Evolutionary conservation across 306 rosid genomes (phyloP).

Genomic region (Oemleria cerasiformis): DNA sequence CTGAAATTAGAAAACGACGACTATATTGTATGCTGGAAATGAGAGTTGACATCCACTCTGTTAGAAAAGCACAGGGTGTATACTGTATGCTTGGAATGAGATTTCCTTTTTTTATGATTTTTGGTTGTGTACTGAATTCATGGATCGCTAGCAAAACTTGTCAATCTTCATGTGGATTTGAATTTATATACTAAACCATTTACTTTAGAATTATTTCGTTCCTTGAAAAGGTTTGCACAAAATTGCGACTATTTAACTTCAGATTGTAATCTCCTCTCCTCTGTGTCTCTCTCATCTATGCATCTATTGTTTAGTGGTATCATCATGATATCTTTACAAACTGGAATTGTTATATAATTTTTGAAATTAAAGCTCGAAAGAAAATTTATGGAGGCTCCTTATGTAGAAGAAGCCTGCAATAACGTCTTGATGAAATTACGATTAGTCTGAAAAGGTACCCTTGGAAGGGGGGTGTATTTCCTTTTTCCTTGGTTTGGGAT

Average conservation of each 20-base stretch:
- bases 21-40: background rate
- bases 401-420: background rate
- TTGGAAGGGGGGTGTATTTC: background rate
- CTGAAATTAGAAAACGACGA: background rate
- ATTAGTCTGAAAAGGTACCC: background rate
- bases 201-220: background rate
- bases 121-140: background rate
- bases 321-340: background rate
- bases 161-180: conserved; percentile 2
- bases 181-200: background rate
- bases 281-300: background rate
- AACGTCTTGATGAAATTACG: background rate
- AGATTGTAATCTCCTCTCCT: background rate
- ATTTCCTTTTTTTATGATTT: background rate
- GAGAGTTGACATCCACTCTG: background rate
- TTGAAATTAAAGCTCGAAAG: background rate
- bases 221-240: background rate
- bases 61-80: background rate
- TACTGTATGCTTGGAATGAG: background rate
- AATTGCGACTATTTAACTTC: background rate
- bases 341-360: background rate
- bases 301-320: background rate
- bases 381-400: background rate
- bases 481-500: background rate
- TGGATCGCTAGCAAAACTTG: background rate